phyloP scores from a whole-genome alignment of 163 green algal species.

The Prototheca wickerhamii region DNA sequence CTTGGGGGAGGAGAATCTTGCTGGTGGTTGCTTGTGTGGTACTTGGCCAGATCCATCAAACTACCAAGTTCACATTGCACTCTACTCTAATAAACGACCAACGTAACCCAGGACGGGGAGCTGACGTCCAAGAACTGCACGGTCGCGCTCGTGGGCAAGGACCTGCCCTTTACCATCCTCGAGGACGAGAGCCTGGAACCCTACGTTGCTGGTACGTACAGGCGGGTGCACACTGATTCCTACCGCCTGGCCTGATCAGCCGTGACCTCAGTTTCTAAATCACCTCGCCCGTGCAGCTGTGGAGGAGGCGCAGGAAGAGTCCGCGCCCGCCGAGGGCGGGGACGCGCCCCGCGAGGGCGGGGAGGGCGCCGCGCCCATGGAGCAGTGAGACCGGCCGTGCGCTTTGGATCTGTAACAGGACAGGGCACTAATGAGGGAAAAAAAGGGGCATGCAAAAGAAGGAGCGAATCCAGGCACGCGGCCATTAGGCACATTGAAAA shows the following conservation, averaged over 20 bases:
- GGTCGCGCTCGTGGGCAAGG: conserved; percentile 69
- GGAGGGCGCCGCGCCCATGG: conserved; percentile 24
- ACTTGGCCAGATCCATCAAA: background rate
- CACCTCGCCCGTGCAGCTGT: too few species aligned
- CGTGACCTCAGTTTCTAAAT: too few species aligned
- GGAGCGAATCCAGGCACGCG: background rate
- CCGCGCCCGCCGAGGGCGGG: background rate
- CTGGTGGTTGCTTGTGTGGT: background rate
- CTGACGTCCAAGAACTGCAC: conserved; percentile 56
- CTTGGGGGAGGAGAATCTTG: background rate
- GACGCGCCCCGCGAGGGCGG: background rate
- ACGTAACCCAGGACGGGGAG: conserved; percentile 16
- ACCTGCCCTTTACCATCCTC: conserved; percentile 62
- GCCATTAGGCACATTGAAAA: too few species aligned
- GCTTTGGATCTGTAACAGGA: too few species aligned
- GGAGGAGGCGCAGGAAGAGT: conserved; percentile 1
- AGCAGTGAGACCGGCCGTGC: conserved; percentile 9
- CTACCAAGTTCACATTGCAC: background rate
- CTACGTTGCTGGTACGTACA: conserved; percentile 37
- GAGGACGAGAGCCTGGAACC: conserved; percentile 56
- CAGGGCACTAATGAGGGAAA: too few species aligned
- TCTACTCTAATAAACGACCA: background rate
- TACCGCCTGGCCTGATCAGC: too few species aligned
- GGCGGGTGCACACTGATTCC: too few species aligned
- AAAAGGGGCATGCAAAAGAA: background rate